Evolutionary conservation across 2,329 filamentous ascomycete genomes (phyloP), one percentile per base, ranked within the genome.

Genomic region (Cercospora berteroae): DNA sequence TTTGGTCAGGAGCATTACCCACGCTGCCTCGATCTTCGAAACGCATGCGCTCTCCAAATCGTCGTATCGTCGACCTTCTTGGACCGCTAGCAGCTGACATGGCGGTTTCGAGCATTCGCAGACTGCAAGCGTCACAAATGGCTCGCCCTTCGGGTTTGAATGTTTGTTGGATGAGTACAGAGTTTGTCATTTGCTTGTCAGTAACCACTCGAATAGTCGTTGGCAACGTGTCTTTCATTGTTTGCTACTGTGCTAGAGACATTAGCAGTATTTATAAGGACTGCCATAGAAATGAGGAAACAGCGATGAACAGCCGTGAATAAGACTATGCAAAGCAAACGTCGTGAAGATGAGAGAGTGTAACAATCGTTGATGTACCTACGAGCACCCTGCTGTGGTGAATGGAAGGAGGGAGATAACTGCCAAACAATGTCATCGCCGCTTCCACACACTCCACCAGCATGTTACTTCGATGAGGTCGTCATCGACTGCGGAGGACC

Each of bases 391-490:
- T 60, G 42, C 31, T 52, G n/a, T 33, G 20, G 27, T 55, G 23
- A 39, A 48, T 57, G 29, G 23, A 31, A 23, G 20, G 18, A 48
- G n/a, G 20, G 52, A 33, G 20, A 50, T 7, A 12, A 48, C 39
- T 27, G 20, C 50, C 36, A 48, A 18, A 5, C 16, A 31, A 29
- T 48, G 60, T 72, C 60, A 72, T 57, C 31, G 50, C 77, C 81
- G 79, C 42, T 74, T 82, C 83, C 83, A 92, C 2, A 90, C 80
- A 6, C 87, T 88, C 85, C 89, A 87, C 90, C 90, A 92, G 73
- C 90, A 93, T 56, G 83, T 84, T 31, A 92, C 86, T 60, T 83
- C 80, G 27, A 76, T 75, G 25, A 73, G 66, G 63, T 77, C 70
- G 72, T 80, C 70, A 60, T 79, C 77, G 39, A 86, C 83, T 1